phyloP scores from a whole-genome alignment of 2,329 filamentous ascomycete genomes.

The Aciculosporium take region DNA sequence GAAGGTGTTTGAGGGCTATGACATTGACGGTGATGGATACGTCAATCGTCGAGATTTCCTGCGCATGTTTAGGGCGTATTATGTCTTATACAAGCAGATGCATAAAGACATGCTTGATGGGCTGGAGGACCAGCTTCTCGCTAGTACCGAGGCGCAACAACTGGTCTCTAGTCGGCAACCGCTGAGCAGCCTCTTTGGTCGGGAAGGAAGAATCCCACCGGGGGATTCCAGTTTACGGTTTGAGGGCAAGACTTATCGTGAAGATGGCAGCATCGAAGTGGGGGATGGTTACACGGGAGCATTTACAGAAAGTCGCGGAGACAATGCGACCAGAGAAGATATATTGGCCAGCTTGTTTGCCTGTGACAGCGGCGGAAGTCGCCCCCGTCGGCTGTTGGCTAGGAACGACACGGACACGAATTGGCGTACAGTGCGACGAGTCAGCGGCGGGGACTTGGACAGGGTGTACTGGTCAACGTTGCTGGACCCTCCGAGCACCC shows the following conservation, averaged over 20 bases:
- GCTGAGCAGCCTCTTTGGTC: conserved; percentile 59
- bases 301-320: conserved; percentile 44
- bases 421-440: conserved; percentile 20
- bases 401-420: conserved; percentile 20
- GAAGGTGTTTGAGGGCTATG: conserved; percentile 76
- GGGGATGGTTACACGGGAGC: conserved; percentile 41
- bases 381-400: conserved; percentile 16
- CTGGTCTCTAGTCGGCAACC: conserved; percentile 63
- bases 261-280: conserved; percentile 51
- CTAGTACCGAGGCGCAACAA: conserved; percentile 61
- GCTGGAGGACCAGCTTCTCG: conserved; percentile 63
- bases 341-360: conserved; percentile 43
- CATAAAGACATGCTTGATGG: conserved; percentile 70
- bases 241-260: conserved; percentile 51
- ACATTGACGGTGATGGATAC: conserved; percentile 77
- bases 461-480: conserved; percentile 29
- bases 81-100: conserved; percentile 78
- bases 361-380: conserved; percentile 17
- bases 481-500: conserved; percentile 29
- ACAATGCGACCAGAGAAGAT: conserved; percentile 45
- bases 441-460: conserved; percentile 18
- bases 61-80: conserved; percentile 84
- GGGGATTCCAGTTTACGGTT: conserved; percentile 42
- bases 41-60: conserved; percentile 78
- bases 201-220: conserved; percentile 53